Evolutionary conservation across 306 rosid species (phyloP).

Genomic region (Vicia faba): DNA sequence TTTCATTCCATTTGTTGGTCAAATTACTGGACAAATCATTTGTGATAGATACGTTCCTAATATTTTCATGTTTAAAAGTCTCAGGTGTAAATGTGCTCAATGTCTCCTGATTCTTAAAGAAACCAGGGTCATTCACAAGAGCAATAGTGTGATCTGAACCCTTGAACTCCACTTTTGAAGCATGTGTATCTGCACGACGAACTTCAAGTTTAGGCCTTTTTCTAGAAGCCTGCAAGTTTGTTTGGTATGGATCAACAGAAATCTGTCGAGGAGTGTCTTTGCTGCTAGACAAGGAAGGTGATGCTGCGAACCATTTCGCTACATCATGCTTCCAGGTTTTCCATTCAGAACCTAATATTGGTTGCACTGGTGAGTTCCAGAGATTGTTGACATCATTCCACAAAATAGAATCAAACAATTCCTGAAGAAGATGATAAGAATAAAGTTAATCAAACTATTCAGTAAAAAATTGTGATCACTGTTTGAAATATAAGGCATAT

Average conservation of each 20-base stretch:
- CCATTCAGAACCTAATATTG: constrained; percentile 86
- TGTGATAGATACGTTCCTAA: constrained; percentile 46
- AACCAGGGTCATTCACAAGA: constrained; percentile 66
- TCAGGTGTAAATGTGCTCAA: constrained; percentile 54
- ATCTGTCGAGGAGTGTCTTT: constrained; percentile 55
- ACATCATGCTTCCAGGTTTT: constrained; percentile 97
- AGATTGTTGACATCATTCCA: constrained; percentile 83
- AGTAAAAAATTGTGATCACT: constrained; percentile 8
- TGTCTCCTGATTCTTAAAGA: constrained; percentile 57
- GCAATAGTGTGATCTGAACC: constrained; percentile 59
- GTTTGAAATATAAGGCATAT: constrained; percentile 25
- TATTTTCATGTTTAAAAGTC: constrained; percentile 52
- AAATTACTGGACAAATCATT: constrained; percentile 47
- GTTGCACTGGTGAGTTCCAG: constrained; percentile 57
- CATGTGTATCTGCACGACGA: constrained; percentile 92
- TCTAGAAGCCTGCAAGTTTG: constrained; percentile 71
- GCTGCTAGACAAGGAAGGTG: constrained; percentile 52
- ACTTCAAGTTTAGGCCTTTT: constrained; percentile 97
- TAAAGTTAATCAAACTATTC: constrained; percentile 39
- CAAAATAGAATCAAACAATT: constrained; percentile 73
- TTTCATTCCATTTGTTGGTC: constrained; percentile 63
- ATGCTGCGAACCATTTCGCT: constrained; percentile 76
- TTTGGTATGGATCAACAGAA: constrained; percentile 52
- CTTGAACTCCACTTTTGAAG: constrained; percentile 60
- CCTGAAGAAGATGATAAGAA: constrained; percentile 57